Evolutionary conservation across 1,139 yeast species (phyloP), one percentile per base, ranked within the genome.

Genomic region (Magnusiomyces suaveolens): DNA sequence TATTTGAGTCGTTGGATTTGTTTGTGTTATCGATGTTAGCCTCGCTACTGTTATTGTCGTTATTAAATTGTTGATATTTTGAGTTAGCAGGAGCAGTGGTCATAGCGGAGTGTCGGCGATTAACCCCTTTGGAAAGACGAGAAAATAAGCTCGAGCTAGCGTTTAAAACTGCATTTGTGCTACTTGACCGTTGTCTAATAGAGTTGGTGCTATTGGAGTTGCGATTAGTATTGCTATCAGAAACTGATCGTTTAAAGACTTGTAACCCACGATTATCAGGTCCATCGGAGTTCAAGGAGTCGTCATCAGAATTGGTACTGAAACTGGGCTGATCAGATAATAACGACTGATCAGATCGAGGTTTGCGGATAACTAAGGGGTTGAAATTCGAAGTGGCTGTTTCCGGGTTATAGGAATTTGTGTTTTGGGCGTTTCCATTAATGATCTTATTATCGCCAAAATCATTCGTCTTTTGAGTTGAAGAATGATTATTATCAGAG

Each of bases 1-100:
- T n/a, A n/a, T n/a, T n/a, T n/a, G n/a, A n/a, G n/a, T n/a, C n/a
- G n/a, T n/a, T n/a, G n/a, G n/a, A n/a, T n/a, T n/a, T n/a, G n/a
- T n/a, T 18, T 66, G 52, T 54, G 60, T 29, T 29, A 29, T 29
- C 12, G 36, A 29, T 29, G 6, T 29, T 12, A 29, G 6, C 36
- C 12, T 29, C 36, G 36, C 36, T 29, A 12, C 12, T 29, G 12
- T 6, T 29, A 12, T 8, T 29, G 12, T 6, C 12, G 36, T 12
- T 29, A 12, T 12, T 29, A 12, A 29, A 29, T 29, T 36, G 18
- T 36, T 36, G 41, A 12, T 12, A 6, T 36, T n/a, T 36, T 21
- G 44, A 48, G 33, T 25, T 26, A 38, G 4, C 51, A 20, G 46
- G 20, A 21, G 43, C 18, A 10, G 43, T 12, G 20, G 50, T 26